Evolutionary conservation across 208 protist genomes (phyloP).

Genomic region (Leishmania aethiopica): DNA sequence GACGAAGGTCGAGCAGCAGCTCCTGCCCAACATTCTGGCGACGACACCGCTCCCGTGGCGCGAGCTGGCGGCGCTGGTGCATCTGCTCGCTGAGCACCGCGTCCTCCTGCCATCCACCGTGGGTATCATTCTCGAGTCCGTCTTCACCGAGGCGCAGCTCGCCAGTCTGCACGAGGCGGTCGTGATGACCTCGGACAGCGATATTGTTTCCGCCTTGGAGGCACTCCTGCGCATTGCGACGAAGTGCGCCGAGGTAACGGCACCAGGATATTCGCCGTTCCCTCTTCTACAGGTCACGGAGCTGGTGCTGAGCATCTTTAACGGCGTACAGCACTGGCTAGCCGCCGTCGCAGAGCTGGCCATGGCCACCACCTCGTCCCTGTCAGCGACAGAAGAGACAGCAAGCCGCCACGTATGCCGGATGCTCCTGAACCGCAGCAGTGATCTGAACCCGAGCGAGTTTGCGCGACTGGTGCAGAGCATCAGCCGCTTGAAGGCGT

Average conservation of each 20-base stretch:
- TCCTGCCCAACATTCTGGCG: slow-evolving; percentile 41
- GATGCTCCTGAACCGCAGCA: slow-evolving; percentile 33
- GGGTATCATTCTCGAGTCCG: slow-evolving; percentile 14
- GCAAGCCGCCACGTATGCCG: slow-evolving; percentile 26
- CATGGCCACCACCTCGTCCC: neutral
- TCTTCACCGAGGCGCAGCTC: slow-evolving; percentile 31
- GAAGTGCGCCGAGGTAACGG: neutral
- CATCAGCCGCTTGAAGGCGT: slow-evolving; percentile 53
- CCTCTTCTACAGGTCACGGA: slow-evolving; percentile 15
- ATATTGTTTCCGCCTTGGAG: slow-evolving; percentile 1
- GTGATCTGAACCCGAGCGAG: slow-evolving; percentile 54
- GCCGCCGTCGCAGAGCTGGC: slow-evolving; percentile 17
- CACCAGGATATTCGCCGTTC: neutral
- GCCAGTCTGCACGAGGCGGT: slow-evolving; percentile 4
- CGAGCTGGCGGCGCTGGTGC: slow-evolving; percentile 38
- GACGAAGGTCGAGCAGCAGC: slow-evolving; percentile 40
- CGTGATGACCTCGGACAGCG: neutral
- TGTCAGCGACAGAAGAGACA: neutral
- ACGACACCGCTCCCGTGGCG: slow-evolving; percentile 12
- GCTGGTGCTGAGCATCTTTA: slow-evolving; percentile 18
- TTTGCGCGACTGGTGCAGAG: slow-evolving; percentile 66
- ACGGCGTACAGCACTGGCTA: slow-evolving; percentile 12
- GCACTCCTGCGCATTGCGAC: slow-evolving; percentile 1
- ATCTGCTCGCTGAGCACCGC: slow-evolving; percentile 46
- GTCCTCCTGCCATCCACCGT: slow-evolving; percentile 35